Base-by-base conservation (phyloP, 768 basidiomycete genomes). In the Daedaleopsis nitida region DNA sequence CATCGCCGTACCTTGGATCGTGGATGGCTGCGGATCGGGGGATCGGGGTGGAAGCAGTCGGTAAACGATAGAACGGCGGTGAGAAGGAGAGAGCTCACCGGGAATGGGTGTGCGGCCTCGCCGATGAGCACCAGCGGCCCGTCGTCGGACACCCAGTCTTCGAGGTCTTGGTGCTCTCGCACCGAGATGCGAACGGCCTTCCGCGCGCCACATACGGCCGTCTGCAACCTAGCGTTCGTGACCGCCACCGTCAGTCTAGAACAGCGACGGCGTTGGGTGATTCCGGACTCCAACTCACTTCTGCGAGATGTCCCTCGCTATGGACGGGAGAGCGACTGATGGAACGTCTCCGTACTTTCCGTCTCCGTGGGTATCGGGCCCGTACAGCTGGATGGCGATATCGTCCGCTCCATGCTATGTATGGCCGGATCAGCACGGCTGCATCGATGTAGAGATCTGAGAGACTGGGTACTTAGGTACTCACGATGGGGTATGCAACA, bases 91-190 rank as follows among this genome's bases (percentile, higher is more conserved):
- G 16, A 13, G 60, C 71, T 48, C 52, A 76, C 75, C 0, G 74
- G 70, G 63, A 76, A 74, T 1, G 75, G 72, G 67, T 79, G 78
- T 17, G 73, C 76, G 0, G 76, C 76, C 16, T 74, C 71, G 17
- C 78, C 78, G 24, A 76, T 63, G 24, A 76, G 48, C 5, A 75
- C 66, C 1, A 76, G 60, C 17, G 65, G 69, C 13, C 69, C 71
- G 43, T 62, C 69, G 8, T 67, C 65, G 42, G 74, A 70, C 0
- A 76, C 70, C 76, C 76, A 76, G 19, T 72, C 70, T 32, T 74
- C 73, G 16, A 73, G 59, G 42, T 70, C 60, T 2, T 49, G 59
- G 35, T 68, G 62, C 23, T 70, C 55, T 39, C 59, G 60, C 45
- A 69, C 47, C 8, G 65, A 63, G 23, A 66, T 37, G 7, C 73